Evolutionary conservation across 2,329 filamentous ascomycete genomes (phyloP), one percentile per base, ranked within the genome.

Genomic region (Ophiocordyceps camponoti-saundersi): DNA sequence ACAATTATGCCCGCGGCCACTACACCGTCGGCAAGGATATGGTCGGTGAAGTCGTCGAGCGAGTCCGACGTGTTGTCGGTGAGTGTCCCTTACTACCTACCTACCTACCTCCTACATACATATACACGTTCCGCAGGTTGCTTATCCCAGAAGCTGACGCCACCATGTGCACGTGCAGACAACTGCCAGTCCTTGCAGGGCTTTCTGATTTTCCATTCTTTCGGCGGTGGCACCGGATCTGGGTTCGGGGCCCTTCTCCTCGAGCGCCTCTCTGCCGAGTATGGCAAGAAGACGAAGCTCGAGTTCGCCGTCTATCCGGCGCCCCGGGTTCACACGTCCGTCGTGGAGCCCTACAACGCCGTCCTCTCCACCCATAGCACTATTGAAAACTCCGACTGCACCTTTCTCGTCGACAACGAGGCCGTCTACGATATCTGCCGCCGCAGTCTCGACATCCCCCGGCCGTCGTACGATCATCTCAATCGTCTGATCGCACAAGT

Each of bases 1-100:
- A 84, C 70, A 85, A 85, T 72, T 85, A 84, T 59, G 80, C 80
- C 55, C 80, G 80, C 68, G 80, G 80, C 48, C 80, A 85, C 68
- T 84, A 85, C 67, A 84, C 80, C 56, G 79, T 84, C 56, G 80
- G 80, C 67, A 84, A 84, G 72, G 80, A 84, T 69, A 79, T 82
- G 75, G 75, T 82, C 47, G 80, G 84, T 61, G 73, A 65, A 55
- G 80, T 83, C 57, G 75, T 83, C 58, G 79, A 84, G 57, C 75
- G 76, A 56, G 76, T 84, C 55, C 79, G 80, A 58, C 80, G 80
- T 54, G 77, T 82, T 56, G 75, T 73, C 61, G 79, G 79, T 82
- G 61, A 60, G 75, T 61, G 29, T 16, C 32, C 23, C 16, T 20
- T n/a, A n/a, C n/a, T n/a, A n/a, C n/a, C n/a, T n/a, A n/a, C n/a